Conservation (phyloP, 768 basidiomycete species). For the Glaciozyma martinii region DNA sequence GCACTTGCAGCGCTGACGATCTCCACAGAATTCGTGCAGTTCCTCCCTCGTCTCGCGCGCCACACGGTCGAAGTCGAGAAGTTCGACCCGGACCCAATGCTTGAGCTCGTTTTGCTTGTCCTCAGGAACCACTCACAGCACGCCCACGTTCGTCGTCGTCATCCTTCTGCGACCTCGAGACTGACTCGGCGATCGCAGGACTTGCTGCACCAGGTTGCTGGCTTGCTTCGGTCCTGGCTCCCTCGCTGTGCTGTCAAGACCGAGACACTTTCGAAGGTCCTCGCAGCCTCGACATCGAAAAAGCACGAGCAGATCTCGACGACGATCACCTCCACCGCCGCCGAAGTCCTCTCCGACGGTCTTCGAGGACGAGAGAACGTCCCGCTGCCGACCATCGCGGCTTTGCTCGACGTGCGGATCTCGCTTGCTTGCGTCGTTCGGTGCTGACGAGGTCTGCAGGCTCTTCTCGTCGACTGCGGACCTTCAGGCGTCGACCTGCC, state of each 20-base stretch:
- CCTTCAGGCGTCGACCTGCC: not conserved
- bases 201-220: not conserved
- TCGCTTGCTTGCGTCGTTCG: no score
- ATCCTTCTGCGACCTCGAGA: not conserved
- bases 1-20: not conserved
- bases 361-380: not conserved
- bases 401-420: no score
- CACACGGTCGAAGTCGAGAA: not conserved
- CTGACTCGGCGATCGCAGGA: not conserved
- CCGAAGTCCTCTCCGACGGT: not conserved
- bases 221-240: not conserved
- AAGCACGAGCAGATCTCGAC: not conserved
- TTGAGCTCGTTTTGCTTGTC: not conserved
- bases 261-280: not conserved
- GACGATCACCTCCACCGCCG: not conserved
- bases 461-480: not conserved
- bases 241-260: not conserved
- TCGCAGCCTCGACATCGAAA: not conserved
- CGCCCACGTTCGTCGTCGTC: not conserved
- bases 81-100: not conserved
- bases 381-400: no score
- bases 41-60: not conserved
- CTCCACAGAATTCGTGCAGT: not conserved
- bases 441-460: not conserved
- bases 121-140: not conserved